Conservation (phyloP, 352 stramenopile genomes). For the Phytophthora boehmeriae region DNA sequence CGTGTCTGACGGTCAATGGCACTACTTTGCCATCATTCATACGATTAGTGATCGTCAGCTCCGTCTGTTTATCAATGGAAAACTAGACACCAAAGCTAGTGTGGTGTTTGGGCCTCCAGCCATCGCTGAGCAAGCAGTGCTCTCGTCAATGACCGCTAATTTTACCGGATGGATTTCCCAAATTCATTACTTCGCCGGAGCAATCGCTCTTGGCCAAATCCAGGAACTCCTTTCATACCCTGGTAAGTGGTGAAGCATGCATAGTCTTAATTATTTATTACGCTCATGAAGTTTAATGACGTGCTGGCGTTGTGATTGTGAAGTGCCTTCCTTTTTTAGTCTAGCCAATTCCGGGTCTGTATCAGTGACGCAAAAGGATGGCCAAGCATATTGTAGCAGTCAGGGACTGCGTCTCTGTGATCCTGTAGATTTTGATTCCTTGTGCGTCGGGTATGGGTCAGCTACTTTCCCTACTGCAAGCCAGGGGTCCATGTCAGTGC, state of each 20-base stretch:
- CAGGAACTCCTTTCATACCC: conserved; percentile 43
- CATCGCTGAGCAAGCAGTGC: conserved; percentile 20
- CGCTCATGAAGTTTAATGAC: background rate
- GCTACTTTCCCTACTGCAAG: conserved; percentile 23
- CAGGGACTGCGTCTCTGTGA: conserved; percentile 45
- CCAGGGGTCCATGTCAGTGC: conserved; percentile 11
- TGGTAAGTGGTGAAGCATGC: conserved; percentile 29
- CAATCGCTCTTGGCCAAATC: conserved; percentile 42
- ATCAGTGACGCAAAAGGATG: conserved; percentile 7
- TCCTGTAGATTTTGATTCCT: conserved; percentile 39
- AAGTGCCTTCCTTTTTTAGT: conserved; percentile 31
- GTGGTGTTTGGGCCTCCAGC: background rate
- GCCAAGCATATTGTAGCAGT: conserved; percentile 26
- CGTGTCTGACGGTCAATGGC: conserved; percentile 22
- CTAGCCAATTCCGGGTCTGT: background rate
- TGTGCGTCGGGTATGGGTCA: conserved; percentile 30
- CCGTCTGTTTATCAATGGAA: conserved; percentile 23
- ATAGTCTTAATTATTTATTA: background rate
- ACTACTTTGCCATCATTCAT: conserved; percentile 28
- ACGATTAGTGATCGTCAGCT: conserved; percentile 13
- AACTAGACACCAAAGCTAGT: conserved; percentile 2
- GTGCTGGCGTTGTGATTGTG: background rate
- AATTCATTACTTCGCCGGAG: conserved; percentile 49
- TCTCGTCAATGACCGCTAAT: conserved; percentile 21
- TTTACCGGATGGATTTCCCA: conserved; percentile 55